These are phyloP conservation scores for Handroanthus guayacan DNA, from an alignment of 257 asterid species.

Conservation along the genomic window DNA sequence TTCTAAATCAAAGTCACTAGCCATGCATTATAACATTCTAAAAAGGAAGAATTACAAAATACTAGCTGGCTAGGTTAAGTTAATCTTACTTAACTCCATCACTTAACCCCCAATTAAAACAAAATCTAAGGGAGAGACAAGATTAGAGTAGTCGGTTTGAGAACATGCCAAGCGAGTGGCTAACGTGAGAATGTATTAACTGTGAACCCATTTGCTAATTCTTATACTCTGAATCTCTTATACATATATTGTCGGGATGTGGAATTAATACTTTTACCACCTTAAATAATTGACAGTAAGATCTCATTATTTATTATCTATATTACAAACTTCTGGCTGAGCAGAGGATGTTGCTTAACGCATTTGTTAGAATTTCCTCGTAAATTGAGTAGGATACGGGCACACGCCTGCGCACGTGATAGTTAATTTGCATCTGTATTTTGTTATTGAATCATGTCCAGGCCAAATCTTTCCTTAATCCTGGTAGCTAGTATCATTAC, in stretches of 20 bases:
- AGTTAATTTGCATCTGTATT: constrained; percentile 26
- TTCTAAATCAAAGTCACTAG: too few relatives aligned
- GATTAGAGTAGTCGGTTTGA: constrained; percentile 33
- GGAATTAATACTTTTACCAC: neutral
- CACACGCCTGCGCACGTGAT: constrained; percentile 65
- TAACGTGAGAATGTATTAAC: constrained; percentile 43
- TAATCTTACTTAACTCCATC: neutral
- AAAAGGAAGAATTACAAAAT: too few relatives aligned
- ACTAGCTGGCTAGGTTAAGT: too few relatives aligned
- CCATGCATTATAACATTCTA: too few relatives aligned
- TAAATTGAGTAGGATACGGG: constrained; percentile 52
- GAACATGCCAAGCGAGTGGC: constrained; percentile 37
- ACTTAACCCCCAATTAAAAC: constrained; percentile 2
- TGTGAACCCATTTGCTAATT: constrained; percentile 22
- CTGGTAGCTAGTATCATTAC: neutral
- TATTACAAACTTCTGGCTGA: constrained; percentile 23
- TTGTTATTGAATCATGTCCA: constrained; percentile 43
- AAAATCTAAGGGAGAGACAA: constrained; percentile 26
- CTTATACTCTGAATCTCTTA: constrained; percentile 25
- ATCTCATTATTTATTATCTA: neutral
- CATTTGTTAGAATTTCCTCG: constrained; percentile 64
- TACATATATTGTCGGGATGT: constrained; percentile 35
- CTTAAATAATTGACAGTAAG: constrained; percentile 6
- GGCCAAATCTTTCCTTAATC: constrained; percentile 22
- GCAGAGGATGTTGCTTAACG: constrained; percentile 95